Conservation (phyloP, 768 basidiomycete genomes). For the Mycena albidolilacea region DNA sequence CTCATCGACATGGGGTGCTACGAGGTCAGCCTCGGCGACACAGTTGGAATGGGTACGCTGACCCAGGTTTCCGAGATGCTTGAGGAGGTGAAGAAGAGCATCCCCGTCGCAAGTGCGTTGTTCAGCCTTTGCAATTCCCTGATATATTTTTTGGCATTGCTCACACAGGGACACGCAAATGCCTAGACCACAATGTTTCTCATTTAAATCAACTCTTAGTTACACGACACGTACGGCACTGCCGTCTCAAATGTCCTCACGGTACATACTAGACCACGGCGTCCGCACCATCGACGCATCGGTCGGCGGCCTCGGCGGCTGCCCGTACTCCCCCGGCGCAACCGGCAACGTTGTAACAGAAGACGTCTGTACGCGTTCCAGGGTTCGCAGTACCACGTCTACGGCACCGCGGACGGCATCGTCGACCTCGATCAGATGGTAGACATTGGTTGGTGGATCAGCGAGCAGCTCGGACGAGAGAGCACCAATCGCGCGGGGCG, state of each 20-base stretch:
- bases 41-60: constrained; percentile 90
- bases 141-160: constrained; percentile 6
- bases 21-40: constrained; percentile 93
- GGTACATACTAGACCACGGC: constrained; percentile 79
- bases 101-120: constrained; percentile 71
- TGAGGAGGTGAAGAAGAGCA: constrained; percentile 73
- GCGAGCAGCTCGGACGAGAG: constrained; percentile 71
- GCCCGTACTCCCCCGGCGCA: constrained; percentile 96
- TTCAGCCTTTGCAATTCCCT: not conserved
- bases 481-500: constrained; percentile 85
- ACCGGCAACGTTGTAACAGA: constrained; percentile 97
- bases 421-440: constrained; percentile 78
- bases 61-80: constrained; percentile 76
- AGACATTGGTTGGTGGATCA: constrained; percentile 89
- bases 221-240: constrained; percentile 93
- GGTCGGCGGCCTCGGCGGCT: constrained; percentile 93
- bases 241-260: constrained; percentile 83
- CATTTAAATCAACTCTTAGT: constrained; percentile 57
- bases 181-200: not conserved
- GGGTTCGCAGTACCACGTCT: constrained; percentile 71
- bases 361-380: constrained; percentile 86
- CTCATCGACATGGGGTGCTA: constrained; percentile 94
- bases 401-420: constrained; percentile 56
- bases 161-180: constrained; percentile 69
- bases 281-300: constrained; percentile 87